Base-by-base conservation (phyloP, 345 rosid genomes). In the Pseudoturritis turrita region DNA sequence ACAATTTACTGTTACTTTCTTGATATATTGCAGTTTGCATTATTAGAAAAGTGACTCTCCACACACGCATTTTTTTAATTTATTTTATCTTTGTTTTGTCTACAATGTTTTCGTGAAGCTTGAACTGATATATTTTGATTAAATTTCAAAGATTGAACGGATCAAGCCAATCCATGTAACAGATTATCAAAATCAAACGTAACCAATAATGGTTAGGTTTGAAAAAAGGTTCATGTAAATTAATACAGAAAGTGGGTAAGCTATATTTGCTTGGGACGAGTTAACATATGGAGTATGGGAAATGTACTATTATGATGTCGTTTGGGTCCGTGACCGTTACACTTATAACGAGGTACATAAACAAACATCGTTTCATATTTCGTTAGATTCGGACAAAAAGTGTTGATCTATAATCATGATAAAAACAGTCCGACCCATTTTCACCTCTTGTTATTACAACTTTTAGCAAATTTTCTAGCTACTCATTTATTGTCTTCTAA, bases 311-410 rank as follows among this genome's bases (percentile, higher is more conserved):
- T 39, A 70, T 64, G 75, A 71, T 64, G 67, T 70, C 61, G 75
- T 46, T 62, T 69, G 36, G 79, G 71, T 76, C 75, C 71, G 66
- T 76, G 71, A 49, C 72, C 76, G 80, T 71, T 77, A 77, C 76
- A 71, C 67, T 63, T 64, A 64, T 47, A 76, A 76, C 76, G 76
- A 77, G 72, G 71, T 76, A 47, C 78, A 62, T 69, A 62, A 22
- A 22, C 72, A 64, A 70, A 77, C 80, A 77, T 70, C 76, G 72
- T 70, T 64, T 77, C 76, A 71, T 64, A 47, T 64, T 57, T 77
- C 66, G 76, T 57, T 77, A 70, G 76, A 71, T 77, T 77, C 76
- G 80, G 80, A 70, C 80, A 70, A 62, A 70, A 77, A 71, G 76
- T 71, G 80, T 56, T 77, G 68, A 47, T 77, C 76, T 77, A 70